A percentile compares a stretch with the other conserved stretches of the same genome.
Conservation (phyloP, 495 filamentous ascomycete genomes). For the Daldinia loculata region DNA sequence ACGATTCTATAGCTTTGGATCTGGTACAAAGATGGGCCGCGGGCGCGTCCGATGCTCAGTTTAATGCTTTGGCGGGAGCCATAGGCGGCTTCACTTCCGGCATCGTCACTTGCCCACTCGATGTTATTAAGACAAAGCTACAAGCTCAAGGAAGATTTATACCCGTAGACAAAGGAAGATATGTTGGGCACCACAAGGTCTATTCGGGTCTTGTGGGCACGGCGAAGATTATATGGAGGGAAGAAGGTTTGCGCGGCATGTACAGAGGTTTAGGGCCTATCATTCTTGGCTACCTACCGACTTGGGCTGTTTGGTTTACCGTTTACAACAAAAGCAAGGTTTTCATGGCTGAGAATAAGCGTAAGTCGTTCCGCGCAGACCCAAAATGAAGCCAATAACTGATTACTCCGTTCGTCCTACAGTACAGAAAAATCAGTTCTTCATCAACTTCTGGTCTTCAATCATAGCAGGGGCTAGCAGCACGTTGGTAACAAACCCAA, state of each 20-base stretch:
- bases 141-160: constrained; percentile 91
- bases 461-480: constrained; percentile 90
- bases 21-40: constrained; percentile 65
- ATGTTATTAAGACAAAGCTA: constrained; percentile 98
- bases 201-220: constrained; percentile 91
- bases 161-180: constrained; percentile 51
- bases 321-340: constrained; percentile 90
- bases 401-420: constrained; percentile 14
- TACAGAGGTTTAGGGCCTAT: constrained; percentile 95
- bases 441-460: constrained; percentile 74
- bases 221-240: constrained; percentile 79
- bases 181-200: constrained; percentile 61
- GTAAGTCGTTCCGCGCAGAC: constrained; percentile 56
- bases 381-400: constrained; percentile 6
- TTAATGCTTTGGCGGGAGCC: constrained; percentile 79
- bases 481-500: constrained; percentile 96
- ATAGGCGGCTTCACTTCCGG: constrained; percentile 90
- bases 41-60: constrained; percentile 57
- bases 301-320: constrained; percentile 97
- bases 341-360: constrained; percentile 70
- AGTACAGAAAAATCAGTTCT: constrained; percentile 54
- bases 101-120: constrained; percentile 93
- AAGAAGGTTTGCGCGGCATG: constrained; percentile 90
- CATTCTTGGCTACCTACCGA: constrained; percentile 92
- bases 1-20: constrained; percentile 54